Evolutionary conservation across 1,284 basidiomycete genomes (phyloP).

Genomic region (Ganoderma resinaceum): DNA sequence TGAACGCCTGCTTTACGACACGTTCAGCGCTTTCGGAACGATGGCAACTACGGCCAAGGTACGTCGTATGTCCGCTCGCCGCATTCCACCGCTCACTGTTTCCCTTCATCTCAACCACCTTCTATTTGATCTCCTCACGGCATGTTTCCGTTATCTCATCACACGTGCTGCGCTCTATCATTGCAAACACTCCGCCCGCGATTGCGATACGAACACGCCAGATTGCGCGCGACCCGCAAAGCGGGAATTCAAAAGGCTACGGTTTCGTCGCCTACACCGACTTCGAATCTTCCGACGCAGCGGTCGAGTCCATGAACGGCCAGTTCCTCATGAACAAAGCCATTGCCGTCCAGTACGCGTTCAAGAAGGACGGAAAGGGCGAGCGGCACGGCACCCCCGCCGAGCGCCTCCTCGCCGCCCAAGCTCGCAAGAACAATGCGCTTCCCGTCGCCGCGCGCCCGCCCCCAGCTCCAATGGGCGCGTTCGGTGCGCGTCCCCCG

Average conservation of each 20-base stretch:
- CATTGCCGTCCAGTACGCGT: conserved; percentile 95
- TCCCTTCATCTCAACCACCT: conserved; percentile 14
- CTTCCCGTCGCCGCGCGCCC: conserved; percentile 76
- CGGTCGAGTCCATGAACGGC: conserved; percentile 95
- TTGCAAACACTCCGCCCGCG: not conserved
- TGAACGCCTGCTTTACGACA: conserved; percentile 92
- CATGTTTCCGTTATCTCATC: not conserved
- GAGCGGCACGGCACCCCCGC: conserved; percentile 96
- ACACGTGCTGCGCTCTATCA: conserved; percentile 12
- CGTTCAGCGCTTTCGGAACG: conserved; percentile 93
- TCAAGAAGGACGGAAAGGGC: conserved; percentile 99
- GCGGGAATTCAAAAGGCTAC: conserved; percentile 92
- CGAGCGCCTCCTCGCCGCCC: conserved; percentile 92
- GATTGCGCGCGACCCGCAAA: conserved; percentile 90
- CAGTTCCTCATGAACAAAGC: conserved; percentile 99
- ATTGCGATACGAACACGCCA: conserved; percentile 41
- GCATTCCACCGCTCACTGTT: conserved; percentile 17
- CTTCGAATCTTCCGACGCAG: conserved; percentile 96
- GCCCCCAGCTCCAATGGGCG: conserved; percentile 64
- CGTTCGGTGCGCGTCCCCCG: conserved; percentile 68
- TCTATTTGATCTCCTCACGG: conserved; percentile 10
- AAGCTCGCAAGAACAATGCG: conserved; percentile 95
- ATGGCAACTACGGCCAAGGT: conserved; percentile 97
- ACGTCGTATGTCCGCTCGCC: conserved; percentile 38
- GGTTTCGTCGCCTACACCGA: conserved; percentile 98